These are phyloP conservation scores for Hanseniaspora singularis DNA, from an alignment of 805 yeast species.

Conservation along the genomic window DNA sequence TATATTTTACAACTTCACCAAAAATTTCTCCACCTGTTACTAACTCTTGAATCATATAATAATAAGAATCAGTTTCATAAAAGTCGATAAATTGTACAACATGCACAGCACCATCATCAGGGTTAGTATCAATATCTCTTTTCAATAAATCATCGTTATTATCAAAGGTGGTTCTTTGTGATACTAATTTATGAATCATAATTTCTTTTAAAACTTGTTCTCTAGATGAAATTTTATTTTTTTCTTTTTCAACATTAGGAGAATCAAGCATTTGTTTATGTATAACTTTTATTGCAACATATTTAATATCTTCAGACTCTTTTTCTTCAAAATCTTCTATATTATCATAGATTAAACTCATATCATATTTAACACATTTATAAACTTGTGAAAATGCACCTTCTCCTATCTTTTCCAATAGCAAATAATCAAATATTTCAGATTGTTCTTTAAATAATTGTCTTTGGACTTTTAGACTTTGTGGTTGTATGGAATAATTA, in stretches of 20 bases:
- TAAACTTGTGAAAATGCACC: conserved; percentile 74
- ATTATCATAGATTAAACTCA: conserved; percentile 15
- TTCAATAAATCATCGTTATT: not conserved
- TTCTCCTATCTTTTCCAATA: conserved; percentile 52
- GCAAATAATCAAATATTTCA: conserved; percentile 29
- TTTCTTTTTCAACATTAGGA: conserved; percentile 23
- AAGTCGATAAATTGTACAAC: conserved; percentile 55
- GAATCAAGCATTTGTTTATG: conserved; percentile 62
- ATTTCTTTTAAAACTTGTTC: conserved; percentile 72
- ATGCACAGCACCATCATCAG: conserved; percentile 31
- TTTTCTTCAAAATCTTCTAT: conserved; percentile 16
- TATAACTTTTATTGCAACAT: conserved; percentile 47
- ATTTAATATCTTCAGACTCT: conserved; percentile 18
- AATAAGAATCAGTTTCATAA: conserved; percentile 48
- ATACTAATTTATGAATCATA: conserved; percentile 49
- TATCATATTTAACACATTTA: conserved; percentile 35
- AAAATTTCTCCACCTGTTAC: conserved; percentile 71
- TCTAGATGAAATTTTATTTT: conserved; percentile 23
- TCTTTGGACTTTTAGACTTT: conserved; percentile 19
- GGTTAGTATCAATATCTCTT: conserved; percentile 9
- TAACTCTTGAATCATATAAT: conserved; percentile 60
- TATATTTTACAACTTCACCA: conserved; percentile 52
- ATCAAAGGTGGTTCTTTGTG: conserved; percentile 28
- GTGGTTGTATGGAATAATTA: conserved; percentile 2
- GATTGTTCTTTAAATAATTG: conserved; percentile 29